These are phyloP conservation scores for Samsoniella hepiali DNA, from an alignment of 2,329 filamentous ascomycete genomes.

Conservation along the genomic window DNA sequence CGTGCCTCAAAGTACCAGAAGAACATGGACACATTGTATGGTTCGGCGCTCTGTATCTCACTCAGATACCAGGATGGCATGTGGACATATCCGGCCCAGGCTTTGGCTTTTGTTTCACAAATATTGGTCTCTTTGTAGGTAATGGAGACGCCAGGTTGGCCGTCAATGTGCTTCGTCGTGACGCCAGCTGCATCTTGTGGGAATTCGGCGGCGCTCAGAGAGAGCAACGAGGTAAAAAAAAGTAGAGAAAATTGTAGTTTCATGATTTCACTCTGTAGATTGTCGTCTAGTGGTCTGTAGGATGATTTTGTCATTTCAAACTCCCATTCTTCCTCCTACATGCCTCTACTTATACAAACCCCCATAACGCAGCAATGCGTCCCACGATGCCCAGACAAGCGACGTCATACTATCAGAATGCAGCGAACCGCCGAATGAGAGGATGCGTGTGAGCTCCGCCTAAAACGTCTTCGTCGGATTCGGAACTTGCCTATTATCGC, in stretches of 20 bases:
- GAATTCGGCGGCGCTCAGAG: background rate
- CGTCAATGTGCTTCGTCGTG: background rate
- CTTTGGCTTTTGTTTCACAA: slow-evolving; percentile 12
- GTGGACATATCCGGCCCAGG: slow-evolving; percentile 16
- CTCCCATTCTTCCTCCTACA: background rate
- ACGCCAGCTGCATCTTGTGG: background rate
- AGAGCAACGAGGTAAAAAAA: background rate
- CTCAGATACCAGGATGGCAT: slow-evolving; percentile 13
- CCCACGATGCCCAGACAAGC: background rate
- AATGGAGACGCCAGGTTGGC: slow-evolving; percentile 10
- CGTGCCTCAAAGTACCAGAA: slow-evolving; percentile 45
- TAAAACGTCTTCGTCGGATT: background rate
- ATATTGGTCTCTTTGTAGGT: slow-evolving; percentile 13
- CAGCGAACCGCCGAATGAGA: slow-evolving; percentile 4
- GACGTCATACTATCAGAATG: background rate
- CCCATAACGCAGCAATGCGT: background rate
- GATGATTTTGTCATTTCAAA: background rate
- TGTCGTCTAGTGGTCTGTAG: too few species aligned
- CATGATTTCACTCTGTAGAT: background rate
- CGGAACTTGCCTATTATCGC: background rate
- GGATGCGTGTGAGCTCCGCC: background rate
- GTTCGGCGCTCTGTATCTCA: slow-evolving; percentile 9
- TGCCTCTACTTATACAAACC: slow-evolving; percentile 9
- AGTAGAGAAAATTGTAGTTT: background rate
- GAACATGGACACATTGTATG: slow-evolving; percentile 30